A percentile compares a stretch with the other conserved stretches of the same genome.
Evolutionary conservation across 1,284 basidiomycete genomes (phyloP).

Genomic region (Polyporus tsugae): DNA sequence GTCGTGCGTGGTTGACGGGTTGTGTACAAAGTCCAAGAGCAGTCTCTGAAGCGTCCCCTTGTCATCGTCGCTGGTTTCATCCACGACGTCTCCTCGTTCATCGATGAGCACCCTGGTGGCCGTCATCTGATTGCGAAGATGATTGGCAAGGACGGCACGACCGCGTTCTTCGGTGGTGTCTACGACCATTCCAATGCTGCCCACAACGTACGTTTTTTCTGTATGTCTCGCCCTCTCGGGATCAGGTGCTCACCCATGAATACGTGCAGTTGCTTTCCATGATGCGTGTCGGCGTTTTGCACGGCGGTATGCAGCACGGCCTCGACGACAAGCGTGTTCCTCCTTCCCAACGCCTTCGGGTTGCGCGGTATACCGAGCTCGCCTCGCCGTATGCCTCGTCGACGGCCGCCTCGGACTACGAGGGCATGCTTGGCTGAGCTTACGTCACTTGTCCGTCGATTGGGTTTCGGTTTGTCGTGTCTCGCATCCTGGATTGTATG

Average conservation of each 20-base stretch:
- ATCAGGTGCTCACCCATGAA: constrained; percentile 31
- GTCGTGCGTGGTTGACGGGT: constrained; percentile 18
- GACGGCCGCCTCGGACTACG: constrained; percentile 47
- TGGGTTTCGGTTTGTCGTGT: constrained; percentile 1
- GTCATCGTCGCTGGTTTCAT: constrained; percentile 91
- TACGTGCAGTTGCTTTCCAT: constrained; percentile 72
- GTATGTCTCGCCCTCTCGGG: background rate
- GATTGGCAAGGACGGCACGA: constrained; percentile 86
- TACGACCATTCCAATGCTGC: constrained; percentile 95
- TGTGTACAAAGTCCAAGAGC: constrained; percentile 67
- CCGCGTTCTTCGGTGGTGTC: constrained; percentile 94
- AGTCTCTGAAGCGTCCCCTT: constrained; percentile 78
- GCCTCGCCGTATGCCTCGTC: constrained; percentile 55
- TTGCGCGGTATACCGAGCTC: constrained; percentile 71
- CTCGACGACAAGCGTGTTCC: constrained; percentile 75
- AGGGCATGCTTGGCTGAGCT: constrained; percentile 46
- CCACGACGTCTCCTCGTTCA: constrained; percentile 88
- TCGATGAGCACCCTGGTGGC: constrained; percentile 92
- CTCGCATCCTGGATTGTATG: constrained; percentile 24
- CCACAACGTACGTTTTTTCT: constrained; percentile 68
- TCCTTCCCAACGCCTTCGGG: constrained; percentile 73
- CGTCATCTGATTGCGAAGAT: constrained; percentile 70
- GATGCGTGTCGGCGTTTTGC: constrained; percentile 90
- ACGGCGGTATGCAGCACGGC: constrained; percentile 73
- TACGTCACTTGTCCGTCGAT: background rate